Evolutionary conservation across 768 basidiomycete genomes (phyloP), one percentile per base, ranked within the genome.

Genomic region (Terana coerulea): DNA sequence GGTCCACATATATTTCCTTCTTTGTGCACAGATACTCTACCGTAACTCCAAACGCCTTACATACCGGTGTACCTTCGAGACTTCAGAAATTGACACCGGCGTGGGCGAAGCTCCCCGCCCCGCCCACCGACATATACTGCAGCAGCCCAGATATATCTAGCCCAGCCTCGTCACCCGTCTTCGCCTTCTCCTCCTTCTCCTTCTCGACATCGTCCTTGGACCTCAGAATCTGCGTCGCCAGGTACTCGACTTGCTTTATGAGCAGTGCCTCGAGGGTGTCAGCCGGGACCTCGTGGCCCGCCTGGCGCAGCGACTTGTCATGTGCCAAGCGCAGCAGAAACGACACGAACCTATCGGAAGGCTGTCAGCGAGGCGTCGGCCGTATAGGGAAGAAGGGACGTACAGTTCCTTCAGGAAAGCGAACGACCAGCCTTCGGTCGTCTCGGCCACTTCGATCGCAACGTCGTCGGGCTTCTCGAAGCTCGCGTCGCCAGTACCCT

Each of bases 321-420:
- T 67, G 57, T 8, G 72, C 72, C 21, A 70, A 45, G 41, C 64
- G 63, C 26, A 72, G 54, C 22, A 73, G 58, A 41, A 70, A 62
- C 3, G 72, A 70, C 25, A 73, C 63, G 41, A 59, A 59, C 30
- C 51, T 57, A 19, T 14, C 24, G 24, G 72, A 51, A 74, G 73
- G 51, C 74, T 53, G 52, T 72, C 74, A 2, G 74, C 74, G 53
- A 75, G 74, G 21, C 24, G 17, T 3, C 17, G 3, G 66, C 5
- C 15, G 25, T 22, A 66, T 63, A 50, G 49, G 66, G 65, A 67
- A 68, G 6, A 64, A 6, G 25, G 9, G 1, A 68, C 61, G 21
- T 28, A 62, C 61, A 62, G 40, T 58, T 75, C 74, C 51, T 76
- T 76, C 50, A 76, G 53, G 54, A 74, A 75, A 1, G 74, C 74